Conservation (phyloP, 495 filamentous ascomycete species). For the Aspergillus incahuasiensis region DNA sequence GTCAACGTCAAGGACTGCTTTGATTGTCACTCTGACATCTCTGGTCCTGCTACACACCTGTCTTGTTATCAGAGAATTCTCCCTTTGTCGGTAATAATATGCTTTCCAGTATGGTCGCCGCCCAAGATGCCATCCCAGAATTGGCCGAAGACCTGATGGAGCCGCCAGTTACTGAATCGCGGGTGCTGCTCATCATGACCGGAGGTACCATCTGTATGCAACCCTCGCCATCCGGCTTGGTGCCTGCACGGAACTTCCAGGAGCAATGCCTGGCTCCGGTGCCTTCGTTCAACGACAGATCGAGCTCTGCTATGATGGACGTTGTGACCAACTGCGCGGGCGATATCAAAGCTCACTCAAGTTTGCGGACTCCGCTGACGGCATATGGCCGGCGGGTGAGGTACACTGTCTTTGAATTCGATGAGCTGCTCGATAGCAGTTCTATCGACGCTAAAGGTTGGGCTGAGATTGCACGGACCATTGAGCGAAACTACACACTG, state of each 20-base stretch:
- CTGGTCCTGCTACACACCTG: not conserved
- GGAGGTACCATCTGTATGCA: slow-evolving; percentile 97
- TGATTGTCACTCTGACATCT: not conserved
- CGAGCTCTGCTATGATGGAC: slow-evolving; percentile 49
- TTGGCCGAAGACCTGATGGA: slow-evolving; percentile 23
- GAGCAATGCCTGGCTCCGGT: slow-evolving; percentile 75
- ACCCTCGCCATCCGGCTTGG: slow-evolving; percentile 57
- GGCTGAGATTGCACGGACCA: slow-evolving; percentile 72
- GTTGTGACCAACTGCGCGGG: slow-evolving; percentile 47
- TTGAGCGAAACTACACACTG: slow-evolving; percentile 74
- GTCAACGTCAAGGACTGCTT: not conserved
- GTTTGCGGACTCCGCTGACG: slow-evolving; percentile 74
- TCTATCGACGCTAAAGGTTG: slow-evolving; percentile 89
- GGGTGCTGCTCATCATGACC: slow-evolving; percentile 87
- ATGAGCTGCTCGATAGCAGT: slow-evolving; percentile 81
- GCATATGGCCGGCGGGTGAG: slow-evolving; percentile 78
- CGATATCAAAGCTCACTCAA: slow-evolving; percentile 44
- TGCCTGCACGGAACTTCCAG: slow-evolving; percentile 77
- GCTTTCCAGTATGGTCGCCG: slow-evolving; percentile 27
- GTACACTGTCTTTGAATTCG: slow-evolving; percentile 84
- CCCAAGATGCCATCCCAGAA: slow-evolving; percentile 21
- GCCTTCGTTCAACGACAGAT: slow-evolving; percentile 86
- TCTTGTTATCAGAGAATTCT: no score
- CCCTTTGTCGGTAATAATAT: no score
- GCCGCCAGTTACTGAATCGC: slow-evolving; percentile 53